A percentile compares a stretch with the other conserved stretches of the same genome.
Conservation (phyloP, 164 flowering plant species). For the Magnolia kwangsiensis region DNA sequence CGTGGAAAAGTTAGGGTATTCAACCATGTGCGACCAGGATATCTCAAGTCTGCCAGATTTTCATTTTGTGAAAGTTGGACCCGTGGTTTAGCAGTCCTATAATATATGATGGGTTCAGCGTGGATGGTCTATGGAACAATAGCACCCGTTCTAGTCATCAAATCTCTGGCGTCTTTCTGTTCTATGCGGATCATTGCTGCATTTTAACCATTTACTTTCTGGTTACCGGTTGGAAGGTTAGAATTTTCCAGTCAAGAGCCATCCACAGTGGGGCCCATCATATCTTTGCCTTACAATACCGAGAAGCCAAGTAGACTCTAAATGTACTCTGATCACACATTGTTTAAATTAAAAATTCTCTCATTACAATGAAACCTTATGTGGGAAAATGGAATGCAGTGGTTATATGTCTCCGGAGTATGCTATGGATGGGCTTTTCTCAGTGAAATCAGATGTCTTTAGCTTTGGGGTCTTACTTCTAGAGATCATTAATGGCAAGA, state of each 20-base stretch:
- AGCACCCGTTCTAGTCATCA: neutral
- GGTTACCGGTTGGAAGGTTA: neutral
- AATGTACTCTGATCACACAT: neutral
- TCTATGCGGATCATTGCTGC: neutral
- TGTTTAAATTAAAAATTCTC: too few relatives aligned
- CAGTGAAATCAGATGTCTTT: neutral
- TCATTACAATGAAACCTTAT: neutral
- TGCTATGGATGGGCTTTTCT: constrained; percentile 1
- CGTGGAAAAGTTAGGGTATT: neutral
- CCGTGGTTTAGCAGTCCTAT: neutral
- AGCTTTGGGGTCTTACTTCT: constrained; percentile 1
- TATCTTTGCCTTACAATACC: neutral
- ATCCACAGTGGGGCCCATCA: neutral
- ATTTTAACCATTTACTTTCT: neutral
- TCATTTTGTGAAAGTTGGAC: neutral
- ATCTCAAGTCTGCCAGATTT: neutral
- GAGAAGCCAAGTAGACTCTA: neutral
- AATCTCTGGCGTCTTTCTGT: neutral
- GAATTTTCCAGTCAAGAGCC: neutral
- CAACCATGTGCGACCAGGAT: neutral
- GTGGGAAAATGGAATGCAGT: neutral
- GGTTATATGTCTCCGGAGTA: neutral
- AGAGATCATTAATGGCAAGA: constrained; percentile 4
- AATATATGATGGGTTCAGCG: neutral
- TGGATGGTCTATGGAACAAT: neutral